phyloP scores from a whole-genome alignment of 495 filamentous ascomycete genomes.

The Rhizodiscina lignyota region DNA sequence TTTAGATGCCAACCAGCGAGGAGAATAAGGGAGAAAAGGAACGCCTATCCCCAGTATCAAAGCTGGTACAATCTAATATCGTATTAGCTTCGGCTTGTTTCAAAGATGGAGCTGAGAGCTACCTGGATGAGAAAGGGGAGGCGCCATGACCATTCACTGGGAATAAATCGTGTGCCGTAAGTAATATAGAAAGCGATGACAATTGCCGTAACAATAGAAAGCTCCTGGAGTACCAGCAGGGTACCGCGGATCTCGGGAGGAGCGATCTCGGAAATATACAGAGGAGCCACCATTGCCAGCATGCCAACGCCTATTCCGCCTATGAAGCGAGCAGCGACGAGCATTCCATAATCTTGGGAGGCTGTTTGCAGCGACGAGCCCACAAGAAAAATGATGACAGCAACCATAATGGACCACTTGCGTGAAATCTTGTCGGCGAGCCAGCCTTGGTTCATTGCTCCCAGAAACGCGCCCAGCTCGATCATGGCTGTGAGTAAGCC shows the following conservation, averaged over 20 bases:
- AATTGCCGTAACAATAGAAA: slow-evolving; percentile 19
- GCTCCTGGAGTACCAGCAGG: slow-evolving; percentile 19
- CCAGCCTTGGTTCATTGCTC: slow-evolving; percentile 40
- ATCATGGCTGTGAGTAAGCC: slow-evolving; percentile 45
- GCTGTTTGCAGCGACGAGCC: slow-evolving; percentile 40
- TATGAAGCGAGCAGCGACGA: slow-evolving; percentile 40
- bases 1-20: slow-evolving; percentile 16
- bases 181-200: slow-evolving; percentile 21
- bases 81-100: too few species aligned
- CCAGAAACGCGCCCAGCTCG: slow-evolving; percentile 37
- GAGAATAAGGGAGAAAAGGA: slow-evolving; percentile 17
- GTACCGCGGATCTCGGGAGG: slow-evolving; percentile 20
- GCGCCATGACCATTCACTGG: slow-evolving; percentile 16
- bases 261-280: slow-evolving; percentile 21
- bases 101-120: too few species aligned
- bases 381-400: slow-evolving; percentile 36
- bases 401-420: slow-evolving; percentile 38
- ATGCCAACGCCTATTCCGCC: slow-evolving; percentile 46
- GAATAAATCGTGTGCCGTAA: slow-evolving; percentile 16
- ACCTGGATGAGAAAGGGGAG: slow-evolving; percentile 20
- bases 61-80: slow-evolving; percentile 15
- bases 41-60: slow-evolving; percentile 17
- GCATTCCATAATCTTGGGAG: slow-evolving; percentile 37
- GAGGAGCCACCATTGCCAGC: slow-evolving; percentile 17
- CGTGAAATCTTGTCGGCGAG: slow-evolving; percentile 42